Evolutionary conservation across 352 stramenopile species (phyloP), one percentile per base, ranked within the genome.

Genomic region (Globisporangium cystogenes): DNA sequence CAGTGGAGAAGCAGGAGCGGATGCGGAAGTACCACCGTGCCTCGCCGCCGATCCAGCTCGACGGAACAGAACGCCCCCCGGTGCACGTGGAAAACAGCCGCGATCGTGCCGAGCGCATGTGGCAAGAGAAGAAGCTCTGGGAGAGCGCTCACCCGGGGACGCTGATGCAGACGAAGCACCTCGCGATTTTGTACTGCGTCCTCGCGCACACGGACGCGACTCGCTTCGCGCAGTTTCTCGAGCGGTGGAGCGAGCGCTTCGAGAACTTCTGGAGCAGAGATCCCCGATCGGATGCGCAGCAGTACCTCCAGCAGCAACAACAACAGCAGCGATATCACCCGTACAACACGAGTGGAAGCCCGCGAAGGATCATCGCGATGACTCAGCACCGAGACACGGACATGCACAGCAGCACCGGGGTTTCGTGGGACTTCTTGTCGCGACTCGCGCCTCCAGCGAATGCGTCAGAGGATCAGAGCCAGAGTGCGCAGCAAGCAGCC

Each of bases 141-240:
- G 71, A 74, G 49, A 67, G 59, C 23, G 46, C 48, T 5, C 64
- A 87, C 39, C 50, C 29, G 8, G 58, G 62, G 42, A 62, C 64
- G 10, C 66, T 82, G 50, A 62, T 58, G 43, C 67, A 69, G 46
- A 72, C 71, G 42, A 87, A 87, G 58, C 68, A 78, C 14, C 53
- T 87, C 26, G 63, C 61, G 10, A 67, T 87, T 16, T 48, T 86
- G 11, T 68, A 65, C 40, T 57, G 67, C 36, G 84, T 86, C 37
- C 50, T 86, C 8, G 43, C 49, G 15, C 42, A 57, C 51, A 46
- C 70, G n/a, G 59, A 71, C 12, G 69, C 69, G 16, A 58, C 48
- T 12, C 57, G 62, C 20, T 73, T 74, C 48, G 47, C 57, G 3
- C 39, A 53, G 10, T 56, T 52, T 7, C 60, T 84, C 39, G 42